Conservation (phyloP, 2,329 filamentous ascomycete genomes). For the Monosporascus sp. region DNA sequence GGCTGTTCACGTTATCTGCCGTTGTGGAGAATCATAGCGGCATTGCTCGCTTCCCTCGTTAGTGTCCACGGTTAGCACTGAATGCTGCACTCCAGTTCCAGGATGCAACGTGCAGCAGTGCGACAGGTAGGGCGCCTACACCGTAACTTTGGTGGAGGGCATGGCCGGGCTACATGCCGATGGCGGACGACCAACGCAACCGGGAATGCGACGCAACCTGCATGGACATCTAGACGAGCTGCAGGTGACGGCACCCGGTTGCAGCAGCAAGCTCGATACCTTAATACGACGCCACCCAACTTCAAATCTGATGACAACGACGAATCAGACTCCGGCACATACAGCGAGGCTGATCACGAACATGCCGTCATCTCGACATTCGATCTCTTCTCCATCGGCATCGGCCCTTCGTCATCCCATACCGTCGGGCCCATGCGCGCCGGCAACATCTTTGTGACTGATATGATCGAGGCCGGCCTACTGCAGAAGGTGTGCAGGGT, state of each 20-base stretch:
- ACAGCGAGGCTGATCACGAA: conserved; percentile 45
- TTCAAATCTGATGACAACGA: conserved; percentile 17
- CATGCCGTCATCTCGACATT: conserved; percentile 49
- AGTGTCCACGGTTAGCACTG: background rate
- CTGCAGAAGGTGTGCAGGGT: conserved; percentile 42
- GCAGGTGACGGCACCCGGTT: background rate
- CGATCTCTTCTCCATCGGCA: conserved; percentile 47
- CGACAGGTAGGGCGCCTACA: conserved; percentile 20
- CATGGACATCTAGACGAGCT: conserved; percentile 5
- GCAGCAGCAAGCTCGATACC: conserved; percentile 10
- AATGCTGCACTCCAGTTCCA: conserved; percentile 3
- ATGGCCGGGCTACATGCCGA: conserved; percentile 5
- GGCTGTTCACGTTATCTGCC: background rate
- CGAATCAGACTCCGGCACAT: conserved; percentile 33
- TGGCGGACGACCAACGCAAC: conserved; percentile 6
- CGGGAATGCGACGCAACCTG: background rate
- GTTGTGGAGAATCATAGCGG: background rate
- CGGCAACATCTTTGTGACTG: conserved; percentile 45
- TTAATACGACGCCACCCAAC: conserved; percentile 13
- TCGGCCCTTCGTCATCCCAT: conserved; percentile 46
- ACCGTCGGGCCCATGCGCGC: conserved; percentile 48
- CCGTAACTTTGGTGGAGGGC: conserved; percentile 6
- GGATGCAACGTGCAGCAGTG: conserved; percentile 20
- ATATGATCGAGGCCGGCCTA: conserved; percentile 40
- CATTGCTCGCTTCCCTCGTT: background rate